Conservation (phyloP, 2,329 filamentous ascomycete genomes). For the Emergomyces orientalis region DNA sequence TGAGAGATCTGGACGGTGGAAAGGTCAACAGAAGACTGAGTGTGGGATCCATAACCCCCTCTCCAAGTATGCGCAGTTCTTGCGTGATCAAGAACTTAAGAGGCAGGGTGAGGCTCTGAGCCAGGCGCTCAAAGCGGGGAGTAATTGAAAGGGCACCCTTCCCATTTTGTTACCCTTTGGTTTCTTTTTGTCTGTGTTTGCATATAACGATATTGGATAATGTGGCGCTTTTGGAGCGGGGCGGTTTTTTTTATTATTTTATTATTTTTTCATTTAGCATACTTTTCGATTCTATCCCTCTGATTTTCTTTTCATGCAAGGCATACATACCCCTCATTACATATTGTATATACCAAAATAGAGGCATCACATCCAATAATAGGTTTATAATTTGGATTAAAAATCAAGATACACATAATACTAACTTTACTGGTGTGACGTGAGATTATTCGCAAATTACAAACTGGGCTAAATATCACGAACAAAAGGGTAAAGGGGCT, state of each 20-base stretch:
- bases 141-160: not conserved
- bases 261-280: not conserved
- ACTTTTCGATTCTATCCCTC: not conserved
- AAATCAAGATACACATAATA: not conserved
- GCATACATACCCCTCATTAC: not conserved
- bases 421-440: not conserved
- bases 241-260: not conserved
- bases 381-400: not conserved
- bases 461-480: no score
- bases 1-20: conserved; percentile 93
- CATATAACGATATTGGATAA: conserved; percentile 1
- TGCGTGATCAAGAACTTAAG: conserved; percentile 64
- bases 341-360: not conserved
- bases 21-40: conserved; percentile 90
- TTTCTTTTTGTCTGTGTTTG: not conserved
- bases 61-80: conserved; percentile 80
- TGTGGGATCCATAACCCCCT: conserved; percentile 98
- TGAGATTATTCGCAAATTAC: not conserved
- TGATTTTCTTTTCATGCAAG: not conserved
- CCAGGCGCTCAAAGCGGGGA: conserved; percentile 30
- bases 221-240: not conserved
- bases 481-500: not conserved
- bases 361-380: not conserved
- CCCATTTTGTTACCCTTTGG: not conserved
- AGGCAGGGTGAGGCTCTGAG: conserved; percentile 48